These are phyloP conservation scores for Botryotinia globosa DNA, from an alignment of 2,329 filamentous ascomycete genomes.

Conservation along the genomic window DNA sequence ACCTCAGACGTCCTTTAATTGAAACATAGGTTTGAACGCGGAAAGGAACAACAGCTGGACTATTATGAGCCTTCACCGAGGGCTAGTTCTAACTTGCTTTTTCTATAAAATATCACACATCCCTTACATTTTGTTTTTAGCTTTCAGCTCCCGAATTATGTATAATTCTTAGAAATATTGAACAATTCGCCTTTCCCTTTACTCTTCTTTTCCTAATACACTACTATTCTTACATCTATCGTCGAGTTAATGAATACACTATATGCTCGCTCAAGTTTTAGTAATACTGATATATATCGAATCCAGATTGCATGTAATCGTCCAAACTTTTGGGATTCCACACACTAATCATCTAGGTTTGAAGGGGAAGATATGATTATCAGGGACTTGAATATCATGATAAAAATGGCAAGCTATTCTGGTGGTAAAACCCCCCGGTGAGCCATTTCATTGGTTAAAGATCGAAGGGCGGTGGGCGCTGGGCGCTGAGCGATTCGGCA, in stretches of 20 bases:
- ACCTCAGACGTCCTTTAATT: background rate
- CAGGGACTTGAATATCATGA: too few species aligned
- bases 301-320: background rate
- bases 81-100: too few species aligned
- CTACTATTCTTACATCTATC: background rate
- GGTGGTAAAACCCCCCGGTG: background rate
- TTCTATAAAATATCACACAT: background rate
- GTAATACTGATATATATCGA: background rate
- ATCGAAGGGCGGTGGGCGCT: conserved; percentile 5
- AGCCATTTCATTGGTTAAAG: background rate
- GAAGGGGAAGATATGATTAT: too few species aligned
- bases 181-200: background rate
- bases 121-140: too few species aligned
- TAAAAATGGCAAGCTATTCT: background rate
- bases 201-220: background rate
- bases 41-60: too few species aligned
- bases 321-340: background rate
- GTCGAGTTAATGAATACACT: background rate
- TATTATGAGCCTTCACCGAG: too few species aligned
- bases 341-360: background rate
- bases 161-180: too few species aligned
- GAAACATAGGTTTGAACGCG: too few species aligned
- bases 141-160: too few species aligned
- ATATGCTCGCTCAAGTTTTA: background rate
- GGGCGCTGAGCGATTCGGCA: conserved; percentile 11